Percentiles rank a stretch among this genome's conserved stretches.
phyloP scores from a whole-genome alignment of 2,329 filamentous ascomycete species.

The Leptographium procerum region DNA sequence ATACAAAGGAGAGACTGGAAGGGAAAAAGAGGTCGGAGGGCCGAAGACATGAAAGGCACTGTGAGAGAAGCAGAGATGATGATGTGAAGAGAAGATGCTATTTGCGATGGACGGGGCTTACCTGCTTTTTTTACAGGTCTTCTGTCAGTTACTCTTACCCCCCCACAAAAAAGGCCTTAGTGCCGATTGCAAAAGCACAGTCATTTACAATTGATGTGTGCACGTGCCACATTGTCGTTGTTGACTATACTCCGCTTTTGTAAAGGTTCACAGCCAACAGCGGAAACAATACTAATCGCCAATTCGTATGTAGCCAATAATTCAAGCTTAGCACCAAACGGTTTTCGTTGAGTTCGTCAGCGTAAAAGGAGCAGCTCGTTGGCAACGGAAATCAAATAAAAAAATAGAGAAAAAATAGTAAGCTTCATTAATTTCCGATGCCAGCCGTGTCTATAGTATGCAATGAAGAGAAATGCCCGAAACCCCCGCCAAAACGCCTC shows the following conservation, averaged over 20 bases:
- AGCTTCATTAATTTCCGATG: not conserved
- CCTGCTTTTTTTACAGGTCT: not conserved
- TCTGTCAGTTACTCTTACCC: conserved; percentile 1
- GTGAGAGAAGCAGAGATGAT: not conserved
- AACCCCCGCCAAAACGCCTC: too few species aligned
- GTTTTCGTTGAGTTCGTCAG: not conserved
- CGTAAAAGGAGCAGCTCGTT: too few species aligned
- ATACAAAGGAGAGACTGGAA: not conserved
- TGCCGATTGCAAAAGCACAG: not conserved
- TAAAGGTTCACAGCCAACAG: too few species aligned
- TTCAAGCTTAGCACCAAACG: not conserved
- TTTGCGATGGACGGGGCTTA: not conserved
- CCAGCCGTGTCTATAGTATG: not conserved
- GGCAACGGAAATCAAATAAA: too few species aligned
- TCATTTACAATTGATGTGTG: not conserved
- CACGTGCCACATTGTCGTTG: not conserved
- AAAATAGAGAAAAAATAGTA: too few species aligned
- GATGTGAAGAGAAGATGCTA: not conserved
- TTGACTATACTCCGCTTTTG: not conserved
- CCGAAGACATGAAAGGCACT: not conserved
- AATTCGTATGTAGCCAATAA: not conserved
- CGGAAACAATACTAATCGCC: not conserved
- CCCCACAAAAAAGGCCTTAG: conserved; percentile 1
- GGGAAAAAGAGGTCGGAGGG: not conserved
- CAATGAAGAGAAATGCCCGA: not conserved